These are phyloP conservation scores for Salix udensis DNA, from an alignment of 345 rosid genomes.

Conservation along the genomic window DNA sequence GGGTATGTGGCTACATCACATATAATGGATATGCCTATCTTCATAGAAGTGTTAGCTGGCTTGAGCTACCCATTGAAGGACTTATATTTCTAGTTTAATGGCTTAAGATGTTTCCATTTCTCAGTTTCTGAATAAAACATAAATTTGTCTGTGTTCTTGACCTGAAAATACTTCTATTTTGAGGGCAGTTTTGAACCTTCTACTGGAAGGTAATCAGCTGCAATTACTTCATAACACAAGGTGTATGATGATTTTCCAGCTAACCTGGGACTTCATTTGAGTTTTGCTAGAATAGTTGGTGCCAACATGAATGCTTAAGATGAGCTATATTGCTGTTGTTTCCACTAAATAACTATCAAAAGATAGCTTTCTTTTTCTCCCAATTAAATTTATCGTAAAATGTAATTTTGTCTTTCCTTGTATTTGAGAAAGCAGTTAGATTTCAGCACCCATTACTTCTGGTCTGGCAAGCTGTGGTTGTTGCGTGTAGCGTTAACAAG, in stretches of 20 bases:
- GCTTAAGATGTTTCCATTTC: not conserved
- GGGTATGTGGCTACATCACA: not conserved
- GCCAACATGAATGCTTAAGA: not conserved
- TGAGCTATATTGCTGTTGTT: not conserved
- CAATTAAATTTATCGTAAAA: not conserved
- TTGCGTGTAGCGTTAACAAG: not conserved
- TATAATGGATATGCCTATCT: not conserved
- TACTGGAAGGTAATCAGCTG: not conserved
- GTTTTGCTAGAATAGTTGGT: not conserved
- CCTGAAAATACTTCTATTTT: not conserved
- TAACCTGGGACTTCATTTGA: not conserved
- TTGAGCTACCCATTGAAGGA: not conserved
- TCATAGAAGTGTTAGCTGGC: not conserved
- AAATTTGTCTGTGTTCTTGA: conserved; percentile 1
- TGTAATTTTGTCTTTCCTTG: not conserved
- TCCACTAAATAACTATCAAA: not conserved
- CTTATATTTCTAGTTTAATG: not conserved
- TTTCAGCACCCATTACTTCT: not conserved
- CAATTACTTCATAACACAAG: not conserved
- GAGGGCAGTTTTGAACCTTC: not conserved
- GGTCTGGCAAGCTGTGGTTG: not conserved
- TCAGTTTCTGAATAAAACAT: not conserved
- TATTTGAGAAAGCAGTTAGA: not conserved
- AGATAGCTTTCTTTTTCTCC: not conserved
- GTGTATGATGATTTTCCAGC: not conserved